Evolutionary conservation across 257 asterid genomes (phyloP), one percentile per base, ranked within the genome.

Genomic region (Scutellaria galericulata): DNA sequence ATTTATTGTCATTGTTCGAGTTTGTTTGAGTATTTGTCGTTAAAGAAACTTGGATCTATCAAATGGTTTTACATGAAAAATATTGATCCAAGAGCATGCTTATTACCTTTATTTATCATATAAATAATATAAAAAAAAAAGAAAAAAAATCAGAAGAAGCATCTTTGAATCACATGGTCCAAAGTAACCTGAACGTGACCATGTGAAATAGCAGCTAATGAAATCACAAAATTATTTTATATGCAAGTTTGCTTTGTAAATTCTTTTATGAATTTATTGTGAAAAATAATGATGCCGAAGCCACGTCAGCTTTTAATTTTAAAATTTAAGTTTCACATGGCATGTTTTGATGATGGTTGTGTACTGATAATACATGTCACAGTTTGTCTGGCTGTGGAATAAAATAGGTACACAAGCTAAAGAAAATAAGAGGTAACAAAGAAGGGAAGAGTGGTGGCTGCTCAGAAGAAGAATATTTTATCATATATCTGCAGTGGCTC

Each of bases 301-400:
- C 44, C 44, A 41, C 11, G 40, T 24, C 14, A 20, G 44, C 44
- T n/a, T 31, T 42, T 42, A 3, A 4, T 37, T 69, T 14, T 35
- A 31, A 22, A 22, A 22, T 22, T 22, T 1, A 22, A 22, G 1
- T 31, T 31, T 4, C 37, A 31, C 37, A 31, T 31, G 37, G 37
- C 5, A 31, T 31, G 37, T 31, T 65, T 20, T 46, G 7, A n/a
- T 22, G 8, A 55, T 45, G 63, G 75, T 68, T 70, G 64, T 62
- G 50, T 58, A 60, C 83, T 83, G 82, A 84, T 71, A 52, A 52
- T 71, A 51, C 55, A 69, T 56, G 57, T 70, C 59, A 61, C 92
- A 89, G 96, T 86, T 83, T 92, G 96, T 64, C 79, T 86, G 89
- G 89, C 90, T 78, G 95, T 92, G 90, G 95, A 90, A 81, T 84